Evolutionary conservation across 2,329 filamentous ascomycete genomes (phyloP), one percentile per base, ranked within the genome.

Genomic region (Zymoseptoria brevis): DNA sequence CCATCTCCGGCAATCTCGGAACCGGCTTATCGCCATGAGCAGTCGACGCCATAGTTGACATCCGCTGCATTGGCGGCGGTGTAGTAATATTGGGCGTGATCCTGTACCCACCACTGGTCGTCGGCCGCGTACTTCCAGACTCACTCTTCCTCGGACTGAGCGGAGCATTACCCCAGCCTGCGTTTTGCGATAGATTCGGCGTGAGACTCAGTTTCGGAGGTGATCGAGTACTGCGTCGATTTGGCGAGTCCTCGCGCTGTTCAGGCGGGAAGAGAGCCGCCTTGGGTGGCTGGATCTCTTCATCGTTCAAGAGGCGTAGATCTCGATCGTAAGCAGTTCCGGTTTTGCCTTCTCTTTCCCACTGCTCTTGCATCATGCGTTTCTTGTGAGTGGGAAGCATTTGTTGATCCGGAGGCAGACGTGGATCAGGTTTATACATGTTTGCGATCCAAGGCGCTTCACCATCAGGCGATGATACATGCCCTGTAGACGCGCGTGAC

Each of bases 361-460:
- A 96, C 73, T 93, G 89, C 74, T 96, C 91, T 76, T 96, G 93
- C 73, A 94, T 89, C 74, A 97, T 81, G 58, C 90, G 83, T 69
- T 88, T 90, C 11, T 94, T 94, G 63, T 97, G 91, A 0, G 94
- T 97, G 0, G 94, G 94, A 9, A 99, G 84, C 56, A 99, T 86
- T 72, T 99, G 94, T 74, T 99, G 89, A 62, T 99, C 94, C 0
- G 91, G 94, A 5, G 94, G 94, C 35, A 99, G 79, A 61, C 91
- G 87, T 29, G 94, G 94, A 71, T 99, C 94, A 0, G 94, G 94
- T 70, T 95, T 96, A 75, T 96, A 99, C 75, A 96, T 90, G 21
- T 88, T 89, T 52, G 94, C 84, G 75, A 97, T 83, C 94, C 94
- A 99, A 55, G 94, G 94, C 8, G 94, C 91, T 57, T 97, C 93